These are phyloP conservation scores for Bacidia gigantensis DNA, from an alignment of 495 filamentous ascomycete species.

Conservation along the genomic window DNA sequence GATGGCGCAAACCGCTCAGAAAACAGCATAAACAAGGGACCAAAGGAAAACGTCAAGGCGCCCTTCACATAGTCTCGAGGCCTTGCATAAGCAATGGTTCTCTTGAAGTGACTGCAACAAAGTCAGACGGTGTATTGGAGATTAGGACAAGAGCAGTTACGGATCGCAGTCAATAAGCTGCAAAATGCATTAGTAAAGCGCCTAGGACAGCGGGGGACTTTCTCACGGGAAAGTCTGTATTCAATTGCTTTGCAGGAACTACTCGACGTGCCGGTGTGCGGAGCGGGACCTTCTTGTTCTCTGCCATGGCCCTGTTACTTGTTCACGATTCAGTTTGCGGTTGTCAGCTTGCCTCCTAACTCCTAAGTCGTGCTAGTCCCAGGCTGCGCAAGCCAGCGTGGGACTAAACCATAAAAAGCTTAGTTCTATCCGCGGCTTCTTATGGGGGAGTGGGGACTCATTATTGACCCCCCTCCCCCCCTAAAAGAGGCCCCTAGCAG, in stretches of 20 bases:
- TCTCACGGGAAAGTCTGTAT: slow-evolving; percentile 70
- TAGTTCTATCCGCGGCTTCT: too few relatives aligned
- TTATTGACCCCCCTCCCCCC: too few relatives aligned
- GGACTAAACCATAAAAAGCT: too few relatives aligned
- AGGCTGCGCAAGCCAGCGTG: too few relatives aligned
- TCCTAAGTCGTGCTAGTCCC: too few relatives aligned
- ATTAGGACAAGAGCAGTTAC: slow-evolving; percentile 38
- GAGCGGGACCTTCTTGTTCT: slow-evolving; percentile 45
- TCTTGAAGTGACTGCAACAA: slow-evolving; percentile 64
- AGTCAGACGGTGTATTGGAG: slow-evolving; percentile 16
- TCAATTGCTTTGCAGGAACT: slow-evolving; percentile 60
- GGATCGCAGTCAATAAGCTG: slow-evolving; percentile 97
- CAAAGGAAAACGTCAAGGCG: slow-evolving; percentile 45
- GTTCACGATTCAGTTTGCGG: too few relatives aligned
- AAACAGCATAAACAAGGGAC: slow-evolving; percentile 56
- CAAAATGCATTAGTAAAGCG: slow-evolving; percentile 18
- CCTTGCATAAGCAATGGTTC: slow-evolving; percentile 77
- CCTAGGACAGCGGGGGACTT: not conserved
- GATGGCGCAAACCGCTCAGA: slow-evolving; percentile 79
- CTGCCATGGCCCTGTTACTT: too few relatives aligned
- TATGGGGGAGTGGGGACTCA: too few relatives aligned
- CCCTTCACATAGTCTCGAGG: slow-evolving; percentile 66
- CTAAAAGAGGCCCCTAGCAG: too few relatives aligned
- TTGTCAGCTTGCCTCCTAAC: too few relatives aligned
- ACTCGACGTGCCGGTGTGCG: slow-evolving; percentile 32